Evolutionary conservation across 2,329 filamentous ascomycete species (phyloP).

Genomic region (Penicillium frequentans): DNA sequence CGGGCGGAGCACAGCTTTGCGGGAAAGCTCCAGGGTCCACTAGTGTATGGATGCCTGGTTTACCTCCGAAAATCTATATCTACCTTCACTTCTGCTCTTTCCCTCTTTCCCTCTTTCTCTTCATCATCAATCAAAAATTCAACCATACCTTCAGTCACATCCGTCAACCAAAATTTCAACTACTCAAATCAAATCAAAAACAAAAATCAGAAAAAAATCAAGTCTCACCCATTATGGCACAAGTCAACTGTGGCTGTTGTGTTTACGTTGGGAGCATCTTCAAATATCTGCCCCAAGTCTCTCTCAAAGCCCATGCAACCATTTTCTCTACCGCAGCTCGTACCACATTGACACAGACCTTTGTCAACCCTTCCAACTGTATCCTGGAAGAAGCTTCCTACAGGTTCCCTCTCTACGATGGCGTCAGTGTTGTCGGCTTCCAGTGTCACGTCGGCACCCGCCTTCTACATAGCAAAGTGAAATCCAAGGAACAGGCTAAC

Average conservation of each 20-base stretch:
- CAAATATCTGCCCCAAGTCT: slow-evolving; percentile 60
- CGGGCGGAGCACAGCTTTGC: not conserved
- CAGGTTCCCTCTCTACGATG: slow-evolving; percentile 70
- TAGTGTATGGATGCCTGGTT: not conserved
- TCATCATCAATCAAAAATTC: too few relatives aligned
- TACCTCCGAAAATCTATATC: not conserved
- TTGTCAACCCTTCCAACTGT: slow-evolving; percentile 55
- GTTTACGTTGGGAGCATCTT: slow-evolving; percentile 6
- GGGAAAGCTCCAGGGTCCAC: not conserved
- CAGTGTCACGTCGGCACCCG: slow-evolving; percentile 62
- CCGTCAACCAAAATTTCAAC: too few relatives aligned
- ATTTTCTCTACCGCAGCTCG: slow-evolving; percentile 58
- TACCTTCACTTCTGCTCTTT: not conserved
- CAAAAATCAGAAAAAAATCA: not conserved
- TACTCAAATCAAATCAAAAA: not conserved
- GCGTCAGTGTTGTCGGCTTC: slow-evolving; percentile 68
- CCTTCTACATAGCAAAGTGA: slow-evolving; percentile 60
- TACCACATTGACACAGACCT: slow-evolving; percentile 59
- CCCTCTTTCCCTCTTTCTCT: not conserved
- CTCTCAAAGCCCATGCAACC: slow-evolving; percentile 59
- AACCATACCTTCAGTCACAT: too few relatives aligned
- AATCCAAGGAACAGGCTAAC: slow-evolving; percentile 64
- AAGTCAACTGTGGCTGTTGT: slow-evolving; percentile 6
- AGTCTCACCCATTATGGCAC: not conserved
- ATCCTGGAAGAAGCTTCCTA: slow-evolving; percentile 61